A percentile compares a stretch with the other conserved stretches of the same genome.
phyloP scores from a whole-genome alignment of 495 filamentous ascomycete genomes.

The Penicillium simplicissimum region DNA sequence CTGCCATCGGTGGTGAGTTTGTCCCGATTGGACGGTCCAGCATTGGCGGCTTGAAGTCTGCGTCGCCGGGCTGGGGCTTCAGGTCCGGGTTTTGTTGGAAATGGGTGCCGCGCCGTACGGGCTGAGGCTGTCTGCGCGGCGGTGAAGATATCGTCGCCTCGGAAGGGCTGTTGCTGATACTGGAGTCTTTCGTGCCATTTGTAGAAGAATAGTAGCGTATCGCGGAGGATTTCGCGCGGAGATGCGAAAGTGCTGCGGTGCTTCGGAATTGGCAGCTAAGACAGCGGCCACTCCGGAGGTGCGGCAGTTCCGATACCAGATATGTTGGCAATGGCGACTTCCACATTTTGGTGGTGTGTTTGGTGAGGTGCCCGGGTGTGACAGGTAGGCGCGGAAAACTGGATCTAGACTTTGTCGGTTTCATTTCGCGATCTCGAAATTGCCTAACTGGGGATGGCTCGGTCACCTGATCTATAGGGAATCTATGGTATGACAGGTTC shows the following conservation, averaged over 20 bases:
- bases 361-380: slow-evolving; percentile 6
- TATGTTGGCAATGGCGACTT: slow-evolving; percentile 26
- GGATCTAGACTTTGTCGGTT: neutral
- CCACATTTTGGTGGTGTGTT: slow-evolving; percentile 34
- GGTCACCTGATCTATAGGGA: slow-evolving; percentile 1
- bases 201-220: slow-evolving; percentile 39
- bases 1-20: slow-evolving; percentile 63
- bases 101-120: slow-evolving; percentile 21
- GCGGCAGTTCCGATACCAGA: slow-evolving; percentile 23
- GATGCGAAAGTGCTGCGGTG: slow-evolving; percentile 19
- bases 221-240: slow-evolving; percentile 25
- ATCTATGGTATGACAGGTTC: neutral
- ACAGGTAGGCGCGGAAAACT: slow-evolving; percentile 3
- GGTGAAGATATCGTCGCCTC: slow-evolving; percentile 1
- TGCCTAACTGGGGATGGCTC: slow-evolving; percentile 7
- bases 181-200: slow-evolving; percentile 15
- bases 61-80: slow-evolving; percentile 47
- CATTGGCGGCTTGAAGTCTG: slow-evolving; percentile 64
- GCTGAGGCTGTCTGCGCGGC: slow-evolving; percentile 3
- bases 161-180: slow-evolving; percentile 4
- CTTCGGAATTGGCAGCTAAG: slow-evolving; percentile 45
- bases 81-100: slow-evolving; percentile 39
- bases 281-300: slow-evolving; percentile 37
- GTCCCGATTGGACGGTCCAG: slow-evolving; percentile 83
- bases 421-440: slow-evolving; percentile 3